These are phyloP conservation scores for Colletotrichum endophyticum DNA, from an alignment of 2,329 filamentous ascomycete genomes.

Conservation along the genomic window DNA sequence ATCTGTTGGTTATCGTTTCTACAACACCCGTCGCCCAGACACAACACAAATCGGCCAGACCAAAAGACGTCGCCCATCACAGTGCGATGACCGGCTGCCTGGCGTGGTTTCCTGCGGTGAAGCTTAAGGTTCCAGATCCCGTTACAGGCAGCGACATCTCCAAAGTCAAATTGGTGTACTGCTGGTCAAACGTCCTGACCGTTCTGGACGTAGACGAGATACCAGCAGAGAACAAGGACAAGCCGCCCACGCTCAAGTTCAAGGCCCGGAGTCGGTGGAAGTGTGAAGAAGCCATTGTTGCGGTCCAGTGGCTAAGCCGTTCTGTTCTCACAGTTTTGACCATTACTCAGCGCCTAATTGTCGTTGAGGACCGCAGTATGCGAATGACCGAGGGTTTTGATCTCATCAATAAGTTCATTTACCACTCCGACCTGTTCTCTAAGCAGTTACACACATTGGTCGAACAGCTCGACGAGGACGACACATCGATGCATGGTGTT, in stretches of 20 bases:
- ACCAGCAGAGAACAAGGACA: conserved; percentile 71
- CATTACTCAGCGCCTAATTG: conserved; percentile 90
- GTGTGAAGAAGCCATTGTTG: conserved; percentile 93
- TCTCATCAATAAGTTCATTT: conserved; percentile 88
- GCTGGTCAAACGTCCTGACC: conserved; percentile 97
- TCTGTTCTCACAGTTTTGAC: conserved; percentile 92
- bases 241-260: conserved; percentile 80
- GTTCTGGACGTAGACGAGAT: conserved; percentile 86
- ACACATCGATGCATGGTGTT: conserved; percentile 90
- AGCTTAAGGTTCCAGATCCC: conserved; percentile 77
- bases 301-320: conserved; percentile 94
- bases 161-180: conserved; percentile 90
- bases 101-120: conserved; percentile 97
- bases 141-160: conserved; percentile 72
- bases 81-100: conserved; percentile 92
- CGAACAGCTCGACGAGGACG: conserved; percentile 86
- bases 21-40: conserved; percentile 96
- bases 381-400: conserved; percentile 95
- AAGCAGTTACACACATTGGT: conserved; percentile 83
- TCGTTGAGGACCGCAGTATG: conserved; percentile 88
- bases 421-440: conserved; percentile 89
- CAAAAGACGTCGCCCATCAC: conserved; percentile 89
- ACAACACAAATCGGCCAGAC: conserved; percentile 89
- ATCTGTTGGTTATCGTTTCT: conserved; percentile 94
- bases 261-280: conserved; percentile 86